These are phyloP conservation scores for Vigna mungo DNA, from an alignment of 306 rosid genomes.

Conservation along the genomic window DNA sequence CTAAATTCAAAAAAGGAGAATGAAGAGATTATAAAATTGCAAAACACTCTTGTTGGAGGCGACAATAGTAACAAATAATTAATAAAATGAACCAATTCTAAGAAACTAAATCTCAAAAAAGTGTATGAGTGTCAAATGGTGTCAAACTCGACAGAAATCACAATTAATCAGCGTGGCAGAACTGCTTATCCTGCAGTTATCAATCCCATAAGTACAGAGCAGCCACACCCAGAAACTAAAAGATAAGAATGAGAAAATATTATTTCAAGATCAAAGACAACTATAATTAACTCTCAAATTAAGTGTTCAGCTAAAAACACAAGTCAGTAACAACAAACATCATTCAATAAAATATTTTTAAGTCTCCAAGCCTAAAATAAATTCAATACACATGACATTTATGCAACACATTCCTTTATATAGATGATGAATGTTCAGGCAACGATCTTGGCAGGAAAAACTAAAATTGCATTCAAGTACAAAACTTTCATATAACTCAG, in stretches of 20 bases:
- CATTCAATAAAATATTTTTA: background rate
- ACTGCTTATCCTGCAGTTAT: background rate
- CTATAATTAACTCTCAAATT: too few species aligned
- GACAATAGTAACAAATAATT: background rate
- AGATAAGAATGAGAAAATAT: background rate
- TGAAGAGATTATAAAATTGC: background rate
- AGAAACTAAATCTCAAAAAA: background rate
- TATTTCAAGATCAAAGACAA: too few species aligned
- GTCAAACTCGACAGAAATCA: background rate
- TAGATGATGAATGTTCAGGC: background rate
- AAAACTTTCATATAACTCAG: background rate
- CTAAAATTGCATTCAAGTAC: background rate
- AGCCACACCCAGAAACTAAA: background rate
- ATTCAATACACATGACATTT: background rate
- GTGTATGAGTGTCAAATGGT: background rate
- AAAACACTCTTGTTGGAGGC: background rate
- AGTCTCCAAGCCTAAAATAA: background rate
- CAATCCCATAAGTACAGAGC: background rate
- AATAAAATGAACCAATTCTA: background rate
- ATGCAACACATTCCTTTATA: background rate
- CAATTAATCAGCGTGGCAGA: background rate
- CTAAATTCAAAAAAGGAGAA: background rate
- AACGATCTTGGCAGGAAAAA: background rate
- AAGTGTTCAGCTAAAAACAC: background rate
- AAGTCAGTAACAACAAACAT: background rate